Evolutionary conservation across 2,329 filamentous ascomycete species (phyloP), one percentile per base, ranked within the genome.

Genomic region (Xylaria sp.): DNA sequence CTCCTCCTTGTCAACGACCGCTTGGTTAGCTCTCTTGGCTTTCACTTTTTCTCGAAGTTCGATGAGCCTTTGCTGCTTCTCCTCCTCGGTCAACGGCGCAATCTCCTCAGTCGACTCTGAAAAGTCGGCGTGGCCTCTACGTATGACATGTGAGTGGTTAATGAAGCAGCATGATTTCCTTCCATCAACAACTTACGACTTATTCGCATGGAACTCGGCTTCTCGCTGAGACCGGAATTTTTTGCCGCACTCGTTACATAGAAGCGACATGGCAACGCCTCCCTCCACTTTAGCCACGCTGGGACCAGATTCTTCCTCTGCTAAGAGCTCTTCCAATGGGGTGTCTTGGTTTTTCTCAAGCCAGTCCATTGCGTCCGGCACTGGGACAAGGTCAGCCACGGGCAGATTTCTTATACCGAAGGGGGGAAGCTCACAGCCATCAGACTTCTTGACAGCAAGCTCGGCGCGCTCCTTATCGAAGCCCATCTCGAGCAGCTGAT

Each of bases 191-290:
- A 80, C 87, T 70, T 78, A 91, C 83, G 93, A 95, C 83, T 97
- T 97, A 76, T 89, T 89, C 36, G 94, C 96, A 78, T 99, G 96
- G 78, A 93, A 97, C 75, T 95, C 91, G 10, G 94, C 96, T 72
- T 95, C 89, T 30, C 90, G 89, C 72, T 91, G 88, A 76, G 89
- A 93, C 73, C 93, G 87, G 81, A 99, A 97, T 78, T 90, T 91
- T 86, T 97, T 97, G 77, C 92, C 91, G 78, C 96, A 99, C 65
- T 97, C 95, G 72, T 97, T 96, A 86, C 96, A 99, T 59, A 97
- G 87, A 63, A 98, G 88, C 57, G 93, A 97, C 76, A 89, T 88
- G 64, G 94, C 92, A 64, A 88, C 84, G 67, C 91, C 93, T 1
- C 88, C 87, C 74, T 92, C 85, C 2, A 94, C 83, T n/a, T 88